Percentiles rank a stretch among this genome's conserved stretches.
Evolutionary conservation across 495 filamentous ascomycete genomes (phyloP).

Genomic region (Penicillium roqueforti): DNA sequence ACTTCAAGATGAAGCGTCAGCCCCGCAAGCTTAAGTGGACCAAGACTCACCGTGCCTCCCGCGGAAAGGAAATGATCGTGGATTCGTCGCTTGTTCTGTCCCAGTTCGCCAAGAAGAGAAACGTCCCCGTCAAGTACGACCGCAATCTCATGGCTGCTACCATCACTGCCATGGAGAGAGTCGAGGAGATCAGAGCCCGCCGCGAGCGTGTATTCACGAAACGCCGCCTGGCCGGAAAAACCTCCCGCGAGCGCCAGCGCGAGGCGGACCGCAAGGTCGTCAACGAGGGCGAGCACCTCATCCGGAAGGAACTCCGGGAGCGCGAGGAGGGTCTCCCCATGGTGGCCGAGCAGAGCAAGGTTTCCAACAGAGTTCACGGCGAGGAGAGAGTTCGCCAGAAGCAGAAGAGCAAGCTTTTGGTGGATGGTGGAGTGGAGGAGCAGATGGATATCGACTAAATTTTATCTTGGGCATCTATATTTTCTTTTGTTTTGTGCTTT

Average conservation of each 20-base stretch:
- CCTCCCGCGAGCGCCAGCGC: constrained; percentile 63
- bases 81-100: constrained; percentile 89
- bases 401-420: constrained; percentile 57
- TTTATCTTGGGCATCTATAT: constrained; percentile 2
- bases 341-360: constrained; percentile 35
- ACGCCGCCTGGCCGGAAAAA: constrained; percentile 84
- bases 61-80: constrained; percentile 89
- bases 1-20: constrained; percentile 98
- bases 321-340: constrained; percentile 42
- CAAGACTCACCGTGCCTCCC: constrained; percentile 65
- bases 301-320: constrained; percentile 47
- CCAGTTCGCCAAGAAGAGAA: constrained; percentile 85
- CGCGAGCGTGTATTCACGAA: constrained; percentile 90
- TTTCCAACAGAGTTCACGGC: constrained; percentile 35
- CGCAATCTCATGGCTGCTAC: constrained; percentile 83
- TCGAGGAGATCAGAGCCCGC: constrained; percentile 76
- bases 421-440: constrained; percentile 63
- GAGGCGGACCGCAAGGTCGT: constrained; percentile 82
- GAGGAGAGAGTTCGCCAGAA: constrained; percentile 57
- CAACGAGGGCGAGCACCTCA: constrained; percentile 82
- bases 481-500: constrained; percentile 19
- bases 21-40: constrained; percentile 86
- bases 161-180: constrained; percentile 84
- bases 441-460: constrained; percentile 68
- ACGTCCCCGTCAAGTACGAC: constrained; percentile 93